These are phyloP conservation scores for Geotrichum fermentans DNA, from an alignment of 1,139 yeast genomes.

Conservation along the genomic window DNA sequence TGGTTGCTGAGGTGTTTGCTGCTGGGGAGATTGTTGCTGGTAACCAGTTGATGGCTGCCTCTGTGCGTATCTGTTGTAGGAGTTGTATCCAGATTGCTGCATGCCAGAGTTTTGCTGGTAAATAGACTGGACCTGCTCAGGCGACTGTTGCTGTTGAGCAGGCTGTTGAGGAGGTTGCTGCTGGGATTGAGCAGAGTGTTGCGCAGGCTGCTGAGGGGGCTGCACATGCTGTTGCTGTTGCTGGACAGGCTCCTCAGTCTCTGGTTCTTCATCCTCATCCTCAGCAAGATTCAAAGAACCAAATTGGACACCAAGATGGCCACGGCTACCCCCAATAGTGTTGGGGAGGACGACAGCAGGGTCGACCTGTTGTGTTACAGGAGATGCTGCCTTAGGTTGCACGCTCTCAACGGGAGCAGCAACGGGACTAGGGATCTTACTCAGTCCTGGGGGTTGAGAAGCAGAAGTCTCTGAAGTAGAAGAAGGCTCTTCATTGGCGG, in stretches of 20 bases:
- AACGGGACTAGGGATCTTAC: conserved; percentile 16
- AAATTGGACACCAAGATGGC: conserved; percentile 64
- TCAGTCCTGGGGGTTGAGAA: conserved; percentile 14
- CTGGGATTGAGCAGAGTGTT: not conserved
- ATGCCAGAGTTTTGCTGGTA: conserved; percentile 15
- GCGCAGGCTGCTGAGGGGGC: conserved; percentile 20
- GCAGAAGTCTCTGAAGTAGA: conserved; percentile 18
- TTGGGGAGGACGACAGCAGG: conserved; percentile 64
- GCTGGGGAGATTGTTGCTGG: conserved; percentile 19
- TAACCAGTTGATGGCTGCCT: conserved; percentile 2
- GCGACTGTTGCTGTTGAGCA: not conserved
- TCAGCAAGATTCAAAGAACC: conserved; percentile 52
- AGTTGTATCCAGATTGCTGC: conserved; percentile 24
- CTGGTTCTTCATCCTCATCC: conserved; percentile 27
- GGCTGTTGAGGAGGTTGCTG: conserved; percentile 16
- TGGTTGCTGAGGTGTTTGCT: conserved; percentile 21
- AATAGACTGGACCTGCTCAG: conserved; percentile 19
- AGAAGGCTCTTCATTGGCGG: conserved; percentile 18
- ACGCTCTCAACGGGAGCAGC: conserved; percentile 20
- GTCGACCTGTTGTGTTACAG: conserved; percentile 43
- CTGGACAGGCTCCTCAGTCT: conserved; percentile 32
- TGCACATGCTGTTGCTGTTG: conserved; percentile 8
- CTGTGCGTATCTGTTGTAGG: conserved; percentile 20
- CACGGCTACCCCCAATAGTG: conserved; percentile 45
- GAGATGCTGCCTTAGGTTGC: conserved; percentile 21